phyloP scores from a whole-genome alignment of 257 asterid genomes.

The Nicotiana undulata region DNA sequence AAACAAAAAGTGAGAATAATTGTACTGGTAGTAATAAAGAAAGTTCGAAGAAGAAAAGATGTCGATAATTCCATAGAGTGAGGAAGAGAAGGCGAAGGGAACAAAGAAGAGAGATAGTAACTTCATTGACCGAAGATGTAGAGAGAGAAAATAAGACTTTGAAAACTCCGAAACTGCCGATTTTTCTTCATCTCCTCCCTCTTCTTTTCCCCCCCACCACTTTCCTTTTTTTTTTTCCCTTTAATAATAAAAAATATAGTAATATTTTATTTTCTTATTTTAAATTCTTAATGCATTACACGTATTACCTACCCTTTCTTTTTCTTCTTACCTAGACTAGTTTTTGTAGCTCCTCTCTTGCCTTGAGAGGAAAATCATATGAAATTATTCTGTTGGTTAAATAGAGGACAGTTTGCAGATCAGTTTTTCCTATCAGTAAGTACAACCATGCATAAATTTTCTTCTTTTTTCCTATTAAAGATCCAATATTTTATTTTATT shows the following conservation, averaged over 20 bases:
- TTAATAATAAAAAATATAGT: conserved; percentile 1
- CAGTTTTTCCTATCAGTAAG: conserved; percentile 35
- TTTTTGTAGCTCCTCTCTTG: conserved; percentile 16
- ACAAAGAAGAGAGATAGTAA: background rate
- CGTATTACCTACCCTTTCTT: conserved; percentile 25
- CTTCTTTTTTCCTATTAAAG: background rate
- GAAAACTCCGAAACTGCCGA: conserved; percentile 41
- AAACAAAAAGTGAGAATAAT: background rate
- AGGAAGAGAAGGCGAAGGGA: conserved; percentile 12
- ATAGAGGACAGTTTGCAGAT: conserved; percentile 25
- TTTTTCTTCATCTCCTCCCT: conserved; percentile 11
- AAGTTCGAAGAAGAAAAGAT: background rate
- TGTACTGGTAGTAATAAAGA: too few species aligned
- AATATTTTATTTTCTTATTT: conserved; percentile 4
- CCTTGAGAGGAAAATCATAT: conserved; percentile 13
- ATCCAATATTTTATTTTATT: background rate
- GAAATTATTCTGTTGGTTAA: background rate
- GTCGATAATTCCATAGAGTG: conserved; percentile 22
- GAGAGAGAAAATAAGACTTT: conserved; percentile 10
- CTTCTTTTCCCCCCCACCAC: conserved; percentile 1
- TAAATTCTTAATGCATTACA: conserved; percentile 17
- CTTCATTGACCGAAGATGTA: conserved; percentile 11
- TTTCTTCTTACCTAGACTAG: conserved; percentile 16
- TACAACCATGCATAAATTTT: conserved; percentile 5
- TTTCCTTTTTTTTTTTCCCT: background rate